Evolutionary conservation across 345 rosid species (phyloP), one percentile per base, ranked within the genome.

Genomic region (Gossypium herbaceum): DNA sequence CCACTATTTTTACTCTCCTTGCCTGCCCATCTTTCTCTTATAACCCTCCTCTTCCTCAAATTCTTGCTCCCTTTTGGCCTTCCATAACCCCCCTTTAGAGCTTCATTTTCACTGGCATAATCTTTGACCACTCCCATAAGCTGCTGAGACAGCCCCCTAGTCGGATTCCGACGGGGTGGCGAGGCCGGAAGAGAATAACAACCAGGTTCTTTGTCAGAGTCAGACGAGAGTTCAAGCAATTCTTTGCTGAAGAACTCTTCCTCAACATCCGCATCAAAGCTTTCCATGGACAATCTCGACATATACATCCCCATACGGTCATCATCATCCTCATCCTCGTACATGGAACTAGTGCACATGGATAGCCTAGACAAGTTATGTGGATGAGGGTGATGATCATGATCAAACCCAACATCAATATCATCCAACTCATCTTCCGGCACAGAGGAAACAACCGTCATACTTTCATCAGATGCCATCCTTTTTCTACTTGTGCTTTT

Each of bases 101-200:
- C 87, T 68, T 95, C 99, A 69, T 89, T 92, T 56, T 93, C 99
- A 80, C 98, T 93, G 0, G 92, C 91, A 54, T 91, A 95, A 39
- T 90, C 94, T 75, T 89, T 89, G 12, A 11, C 73, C 60, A 50
- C 76, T 9, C 57, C 84, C 54, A 44, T 15, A n/a, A 20, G 7
- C 76, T 29, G 59, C 79, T 0, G 17, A 39, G 34, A 34, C 64
- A 74, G 19, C 29, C 4, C 44, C 17, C 59, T 80, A 0, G 73
- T 74, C 2, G 80, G 74, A 29, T 16, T n/a, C 57, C 81, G 50
- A 68, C 85, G 79, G 57, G 78, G 79, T 1, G 90, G 88, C 1
- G 87, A 86, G 16, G 77, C 88, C 15, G 96, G 93, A 12, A 93
- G 92, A 0, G 96, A 86, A 81, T 87, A 86, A 67, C 88, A 89